Evolutionary conservation across 1,284 basidiomycete genomes (phyloP), one percentile per base, ranked within the genome.

Genomic region (Somion occarium): DNA sequence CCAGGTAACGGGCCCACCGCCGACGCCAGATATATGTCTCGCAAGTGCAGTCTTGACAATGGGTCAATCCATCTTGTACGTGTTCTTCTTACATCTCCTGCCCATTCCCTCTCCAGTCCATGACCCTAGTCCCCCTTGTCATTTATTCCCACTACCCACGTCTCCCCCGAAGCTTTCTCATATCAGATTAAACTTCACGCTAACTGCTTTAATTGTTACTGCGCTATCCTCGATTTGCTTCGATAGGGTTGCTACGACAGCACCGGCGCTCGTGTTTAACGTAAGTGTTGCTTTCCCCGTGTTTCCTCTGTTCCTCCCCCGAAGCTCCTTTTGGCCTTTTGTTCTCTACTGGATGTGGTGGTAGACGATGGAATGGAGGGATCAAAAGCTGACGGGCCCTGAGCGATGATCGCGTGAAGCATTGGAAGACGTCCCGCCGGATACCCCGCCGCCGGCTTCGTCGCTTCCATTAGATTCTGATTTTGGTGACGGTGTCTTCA

Each of bases 251-350:
- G 53, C 53, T 15, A 48, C 47, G 30, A 55, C 57, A n/a, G 57
- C 53, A 2, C 53, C 51, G 7, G 51, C 56, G 7, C 49, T 59
- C 19, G 53, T 57, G 12, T 55, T 55, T 45, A 53, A 59, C 44
- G 57, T 59, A 50, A 38, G 57, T 55, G 24, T 38, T 43, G 7
- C 30, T 15, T 15, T 45, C 26, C 18, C 7, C 23, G 12, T 3
- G 30, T 5, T 23, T 48, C 38, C 18, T 37, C n/a, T n/a, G n/a
- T 20, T 47, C 24, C 13, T 22, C 41, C 44, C 39, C 30, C n/a
- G 7, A 7, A 34, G 7, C 30, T 15, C 30, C 30, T 34, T 24
- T 24, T n/a, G 5, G 5, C 15, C 11, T 54, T 44, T 41, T 44
- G 26, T 44, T 34, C 30, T 7, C 30, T 34, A n/a, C n/a, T n/a